Conservation (phyloP, 208 protist species). For the Trypanosoma melophagium region DNA sequence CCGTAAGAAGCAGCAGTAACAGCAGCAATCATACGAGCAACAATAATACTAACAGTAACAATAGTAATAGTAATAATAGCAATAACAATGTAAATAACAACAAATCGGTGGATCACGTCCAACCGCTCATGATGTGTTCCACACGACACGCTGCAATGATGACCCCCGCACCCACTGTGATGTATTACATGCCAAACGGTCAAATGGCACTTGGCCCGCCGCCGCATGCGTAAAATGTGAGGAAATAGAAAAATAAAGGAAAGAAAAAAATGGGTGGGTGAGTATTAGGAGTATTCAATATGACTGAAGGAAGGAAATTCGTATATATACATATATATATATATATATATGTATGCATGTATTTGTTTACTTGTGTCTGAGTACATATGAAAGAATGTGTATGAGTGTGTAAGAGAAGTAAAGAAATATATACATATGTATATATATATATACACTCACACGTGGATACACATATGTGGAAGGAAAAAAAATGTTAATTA, state of each 20-base stretch:
- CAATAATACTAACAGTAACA: not conserved
- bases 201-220: slow-evolving; percentile 3
- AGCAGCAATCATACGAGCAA: not conserved
- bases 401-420: not conserved
- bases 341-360: no score
- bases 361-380: not conserved
- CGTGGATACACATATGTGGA: no score
- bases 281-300: no score
- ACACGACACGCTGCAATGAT: not conserved
- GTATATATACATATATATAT: no score
- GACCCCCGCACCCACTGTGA: slow-evolving; percentile 10
- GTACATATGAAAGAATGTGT: not conserved
- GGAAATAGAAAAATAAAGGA: not conserved
- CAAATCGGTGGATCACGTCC: no score
- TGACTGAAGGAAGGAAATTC: no score
- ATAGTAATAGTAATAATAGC: not conserved
- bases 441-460: no score
- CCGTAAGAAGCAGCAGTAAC: no score
- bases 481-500: no score
- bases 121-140: slow-evolving; percentile 5
- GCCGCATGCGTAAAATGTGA: not conserved
- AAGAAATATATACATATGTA: no score
- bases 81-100: not conserved
- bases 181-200: slow-evolving; percentile 27
- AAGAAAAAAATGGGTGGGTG: no score